phyloP scores from a whole-genome alignment of 148 eudicot species.

The Pharnaceum exiguum region DNA sequence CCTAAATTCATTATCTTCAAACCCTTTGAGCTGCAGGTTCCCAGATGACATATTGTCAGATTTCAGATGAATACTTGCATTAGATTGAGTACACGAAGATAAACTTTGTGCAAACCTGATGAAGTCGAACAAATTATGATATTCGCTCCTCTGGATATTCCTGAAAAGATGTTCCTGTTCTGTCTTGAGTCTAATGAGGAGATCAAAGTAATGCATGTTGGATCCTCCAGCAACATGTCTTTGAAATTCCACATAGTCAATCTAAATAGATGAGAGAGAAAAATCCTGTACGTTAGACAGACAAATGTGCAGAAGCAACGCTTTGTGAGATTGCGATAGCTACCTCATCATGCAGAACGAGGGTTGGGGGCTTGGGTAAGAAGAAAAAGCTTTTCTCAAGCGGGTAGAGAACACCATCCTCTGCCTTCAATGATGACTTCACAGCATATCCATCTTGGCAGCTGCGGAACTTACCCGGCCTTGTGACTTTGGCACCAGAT shows the following conservation, averaged over 20 bases:
- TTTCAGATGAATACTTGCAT: neutral
- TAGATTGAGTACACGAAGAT: neutral
- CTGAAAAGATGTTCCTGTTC: constrained; percentile 96
- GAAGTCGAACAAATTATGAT: constrained; percentile 70
- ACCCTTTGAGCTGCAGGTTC: constrained; percentile 57
- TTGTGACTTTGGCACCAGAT: constrained; percentile 89
- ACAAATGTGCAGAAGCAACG: neutral
- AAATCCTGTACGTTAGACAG: neutral
- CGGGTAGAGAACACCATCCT: constrained; percentile 92
- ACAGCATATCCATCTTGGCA: constrained; percentile 94
- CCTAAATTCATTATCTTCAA: constrained; percentile 76
- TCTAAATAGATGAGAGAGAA: constrained; percentile 34
- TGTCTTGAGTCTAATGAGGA: constrained; percentile 73
- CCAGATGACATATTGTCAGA: constrained; percentile 8
- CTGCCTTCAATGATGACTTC: constrained; percentile 94
- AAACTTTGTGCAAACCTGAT: constrained; percentile 42
- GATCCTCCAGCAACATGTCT: constrained; percentile 97
- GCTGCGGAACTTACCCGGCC: constrained; percentile 96
- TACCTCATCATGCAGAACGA: constrained; percentile 97
- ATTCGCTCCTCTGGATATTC: constrained; percentile 95
- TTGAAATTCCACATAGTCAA: constrained; percentile 93
- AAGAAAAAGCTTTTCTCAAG: constrained; percentile 98
- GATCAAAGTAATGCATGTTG: constrained; percentile 97
- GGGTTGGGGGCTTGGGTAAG: constrained; percentile 96
- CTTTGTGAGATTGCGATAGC: neutral